Evolutionary conservation across 768 basidiomycete genomes (phyloP), one percentile per base, ranked within the genome.

Genomic region (Rhodotorula kratochvilovae): DNA sequence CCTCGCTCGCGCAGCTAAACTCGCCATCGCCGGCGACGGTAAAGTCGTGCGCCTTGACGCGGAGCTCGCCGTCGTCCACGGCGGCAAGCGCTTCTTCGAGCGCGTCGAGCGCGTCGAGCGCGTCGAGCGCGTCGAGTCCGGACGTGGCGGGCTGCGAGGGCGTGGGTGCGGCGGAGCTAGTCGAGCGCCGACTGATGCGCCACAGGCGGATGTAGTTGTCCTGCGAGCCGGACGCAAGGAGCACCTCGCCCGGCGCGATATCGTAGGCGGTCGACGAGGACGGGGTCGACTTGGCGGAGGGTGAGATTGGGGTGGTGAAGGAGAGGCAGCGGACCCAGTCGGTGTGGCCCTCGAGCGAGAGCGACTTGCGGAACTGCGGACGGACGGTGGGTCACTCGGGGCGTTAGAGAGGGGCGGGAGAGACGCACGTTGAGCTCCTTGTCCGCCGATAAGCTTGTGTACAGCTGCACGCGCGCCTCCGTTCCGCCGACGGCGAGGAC

Each of bases 181-280:
- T 43, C 10, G 36, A 31, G 53, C 78, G 80, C 43, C 82, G 78
- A 55, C 89, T 86, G 72, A 99, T 87, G 67, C 87, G 88, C 96
- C 96, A 99, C 8, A 98, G 82, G 51, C 96, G 88, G 63, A 98
- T 90, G 39, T 90, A 94, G 15, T 88, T 87, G 79, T 99, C 96
- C 81, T 98, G 96, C 16, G 93, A 94, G 2, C 92, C 96, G 33
- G 93, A 94, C 2, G 96, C 94, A 48, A 99, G 83, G 0, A 89
- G 79, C 15, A 97, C 83, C 42, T 82, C 81, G 16, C 84, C 81
- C n/a, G 84, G 82, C 3, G 80, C 77, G 7, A 79, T 70, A 10
- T 76, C 71, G 27, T 66, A 77, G 5, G 63, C 53, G 21, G 61
- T 43, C 57, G 19, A 31, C 54, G 61, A 16, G 45, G 58, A 25